phyloP scores from a whole-genome alignment of 345 rosid genomes.

The Citrus cavaleriei region DNA sequence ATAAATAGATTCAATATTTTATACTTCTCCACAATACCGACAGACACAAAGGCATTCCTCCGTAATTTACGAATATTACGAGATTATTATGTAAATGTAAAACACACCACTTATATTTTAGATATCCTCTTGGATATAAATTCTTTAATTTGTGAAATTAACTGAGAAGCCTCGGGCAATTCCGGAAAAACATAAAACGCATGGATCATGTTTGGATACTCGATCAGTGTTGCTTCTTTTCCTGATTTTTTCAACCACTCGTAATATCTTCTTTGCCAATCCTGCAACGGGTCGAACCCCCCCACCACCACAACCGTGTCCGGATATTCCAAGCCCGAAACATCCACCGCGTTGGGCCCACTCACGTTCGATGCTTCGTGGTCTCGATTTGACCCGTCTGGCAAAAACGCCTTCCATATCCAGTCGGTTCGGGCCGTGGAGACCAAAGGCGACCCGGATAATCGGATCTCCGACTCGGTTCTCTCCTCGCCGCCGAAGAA shows the following conservation, averaged over 20 bases:
- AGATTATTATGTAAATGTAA: no score
- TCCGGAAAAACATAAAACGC: slow-evolving; percentile 81
- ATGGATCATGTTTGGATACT: slow-evolving; percentile 71
- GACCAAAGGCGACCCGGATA: slow-evolving; percentile 31
- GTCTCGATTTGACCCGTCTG: slow-evolving; percentile 56
- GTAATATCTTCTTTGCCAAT: slow-evolving; percentile 72
- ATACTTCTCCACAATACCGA: no score
- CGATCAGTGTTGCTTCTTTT: slow-evolving; percentile 53
- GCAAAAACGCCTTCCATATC: slow-evolving; percentile 54
- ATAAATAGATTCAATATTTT: no score
- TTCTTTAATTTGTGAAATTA: slow-evolving; percentile 47
- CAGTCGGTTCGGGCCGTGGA: slow-evolving; percentile 46
- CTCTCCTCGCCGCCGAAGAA: slow-evolving; percentile 79
- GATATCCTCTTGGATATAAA: slow-evolving; percentile 29
- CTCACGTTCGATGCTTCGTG: slow-evolving; percentile 47
- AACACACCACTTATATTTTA: background rate
- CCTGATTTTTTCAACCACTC: slow-evolving; percentile 69
- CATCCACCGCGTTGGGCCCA: slow-evolving; percentile 42
- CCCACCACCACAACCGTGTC: slow-evolving; percentile 42
- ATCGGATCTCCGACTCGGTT: slow-evolving; percentile 55
- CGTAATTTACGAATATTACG: no score
- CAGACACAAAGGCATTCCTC: background rate
- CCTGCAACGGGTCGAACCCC: slow-evolving; percentile 74
- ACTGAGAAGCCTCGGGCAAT: slow-evolving; percentile 40
- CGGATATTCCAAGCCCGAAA: slow-evolving; percentile 50